A percentile compares a stretch with the other conserved stretches of the same genome.
phyloP scores from a whole-genome alignment of 805 yeast species.

The Spathaspora arborariae region DNA sequence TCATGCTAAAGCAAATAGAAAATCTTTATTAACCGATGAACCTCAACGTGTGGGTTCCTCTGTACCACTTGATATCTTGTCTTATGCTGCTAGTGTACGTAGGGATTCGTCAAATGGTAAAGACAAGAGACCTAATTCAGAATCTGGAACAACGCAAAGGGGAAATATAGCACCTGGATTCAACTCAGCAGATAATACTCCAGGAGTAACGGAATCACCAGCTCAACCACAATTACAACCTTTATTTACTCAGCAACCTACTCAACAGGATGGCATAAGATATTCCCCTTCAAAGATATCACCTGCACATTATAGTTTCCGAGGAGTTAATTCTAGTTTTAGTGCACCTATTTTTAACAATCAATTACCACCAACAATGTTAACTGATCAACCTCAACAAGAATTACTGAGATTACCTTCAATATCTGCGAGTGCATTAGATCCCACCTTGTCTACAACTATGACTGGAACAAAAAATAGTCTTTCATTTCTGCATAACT shows the following conservation, averaged over 20 bases:
- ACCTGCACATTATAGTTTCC: not conserved
- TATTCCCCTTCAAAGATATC: not conserved
- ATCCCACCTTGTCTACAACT: no score
- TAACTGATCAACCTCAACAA: not conserved
- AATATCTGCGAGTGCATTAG: not conserved
- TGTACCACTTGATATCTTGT: slow-evolving; percentile 35
- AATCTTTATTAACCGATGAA: slow-evolving; percentile 1
- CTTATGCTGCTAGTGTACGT: slow-evolving; percentile 39
- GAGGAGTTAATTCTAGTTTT: not conserved
- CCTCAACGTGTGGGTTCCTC: not conserved
- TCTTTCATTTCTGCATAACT: slow-evolving; percentile 1
- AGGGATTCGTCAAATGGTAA: slow-evolving; percentile 11
- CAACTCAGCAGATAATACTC: slow-evolving; percentile 8
- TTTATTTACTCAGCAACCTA: not conserved
- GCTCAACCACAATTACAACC: not conserved
- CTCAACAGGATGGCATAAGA: not conserved
- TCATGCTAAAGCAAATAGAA: slow-evolving; percentile 4
- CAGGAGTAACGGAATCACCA: not conserved
- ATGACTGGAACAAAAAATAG: not conserved
- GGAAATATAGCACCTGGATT: not conserved
- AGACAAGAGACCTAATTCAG: slow-evolving; percentile 9
- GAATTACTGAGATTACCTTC: slow-evolving; percentile 7
- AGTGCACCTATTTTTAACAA: not conserved
- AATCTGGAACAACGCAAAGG: not conserved
- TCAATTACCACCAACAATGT: not conserved